These are phyloP conservation scores for Elaeis oleifera DNA, from an alignment of 202 grass and related monocot genomes.

Conservation along the genomic window DNA sequence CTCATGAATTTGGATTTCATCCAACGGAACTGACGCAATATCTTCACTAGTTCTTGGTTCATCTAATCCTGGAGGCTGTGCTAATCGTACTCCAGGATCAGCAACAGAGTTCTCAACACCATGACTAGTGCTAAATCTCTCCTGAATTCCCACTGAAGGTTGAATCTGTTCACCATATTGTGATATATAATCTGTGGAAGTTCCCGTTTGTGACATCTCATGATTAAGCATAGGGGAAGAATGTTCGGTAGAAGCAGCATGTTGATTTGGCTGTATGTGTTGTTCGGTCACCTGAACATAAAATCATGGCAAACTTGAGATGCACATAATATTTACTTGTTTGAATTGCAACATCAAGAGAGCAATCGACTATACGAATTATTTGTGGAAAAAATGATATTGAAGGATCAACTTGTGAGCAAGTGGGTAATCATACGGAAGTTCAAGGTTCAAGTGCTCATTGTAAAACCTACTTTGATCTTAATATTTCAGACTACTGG, in stretches of 20 bases:
- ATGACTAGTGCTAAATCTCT: conserved; percentile 11
- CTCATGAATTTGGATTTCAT: conserved; percentile 74
- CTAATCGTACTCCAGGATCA: conserved; percentile 33
- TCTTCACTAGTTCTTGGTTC: conserved; percentile 45
- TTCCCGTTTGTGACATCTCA: neutral
- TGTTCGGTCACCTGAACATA: conserved; percentile 16
- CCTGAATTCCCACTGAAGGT: conserved; percentile 4
- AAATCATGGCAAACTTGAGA: too few relatives aligned
- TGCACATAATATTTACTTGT: too few relatives aligned
- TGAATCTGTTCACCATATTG: conserved; percentile 26
- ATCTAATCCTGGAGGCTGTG: conserved; percentile 30
- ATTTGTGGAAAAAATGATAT: too few relatives aligned
- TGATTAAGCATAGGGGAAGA: conserved; percentile 8
- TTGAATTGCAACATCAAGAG: too few relatives aligned
- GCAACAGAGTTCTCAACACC: conserved; percentile 6
- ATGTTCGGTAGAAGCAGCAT: neutral
- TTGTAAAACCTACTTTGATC: too few relatives aligned
- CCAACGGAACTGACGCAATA: conserved; percentile 44
- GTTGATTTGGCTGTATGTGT: conserved; percentile 4
- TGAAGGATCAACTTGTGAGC: too few relatives aligned
- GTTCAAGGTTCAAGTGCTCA: neutral
- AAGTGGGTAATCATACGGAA: neutral
- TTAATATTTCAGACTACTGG: too few relatives aligned
- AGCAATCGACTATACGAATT: too few relatives aligned
- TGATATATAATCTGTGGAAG: conserved; percentile 23